Percentiles rank a stretch among this genome's conserved stretches.
Evolutionary conservation across 805 yeast genomes (phyloP).

Genomic region (Candida jianshihensis): DNA sequence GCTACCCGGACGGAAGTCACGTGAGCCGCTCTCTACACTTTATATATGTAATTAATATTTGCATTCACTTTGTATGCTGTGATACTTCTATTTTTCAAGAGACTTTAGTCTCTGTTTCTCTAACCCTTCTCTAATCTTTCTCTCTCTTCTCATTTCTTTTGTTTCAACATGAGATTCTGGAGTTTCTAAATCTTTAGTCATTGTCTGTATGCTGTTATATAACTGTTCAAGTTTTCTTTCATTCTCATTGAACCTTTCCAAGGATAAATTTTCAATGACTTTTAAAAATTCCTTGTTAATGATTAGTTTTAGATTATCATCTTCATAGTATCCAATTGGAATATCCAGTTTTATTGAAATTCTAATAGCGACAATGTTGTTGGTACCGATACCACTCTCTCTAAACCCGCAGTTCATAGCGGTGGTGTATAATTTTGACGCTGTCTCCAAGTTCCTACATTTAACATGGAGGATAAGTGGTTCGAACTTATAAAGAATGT

Average conservation of each 20-base stretch:
- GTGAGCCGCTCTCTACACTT: too few relatives aligned
- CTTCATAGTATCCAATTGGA: constrained; percentile 58
- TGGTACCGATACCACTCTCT: constrained; percentile 80
- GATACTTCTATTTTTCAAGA: background rate
- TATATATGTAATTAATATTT: too few relatives aligned
- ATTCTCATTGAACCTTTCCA: constrained; percentile 64
- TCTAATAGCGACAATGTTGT: constrained; percentile 71
- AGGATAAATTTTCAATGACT: constrained; percentile 46
- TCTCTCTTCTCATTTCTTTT: constrained; percentile 48
- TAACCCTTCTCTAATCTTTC: constrained; percentile 45
- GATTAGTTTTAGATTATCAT: constrained; percentile 29
- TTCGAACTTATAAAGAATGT: constrained; percentile 71
- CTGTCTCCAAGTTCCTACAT: constrained; percentile 54
- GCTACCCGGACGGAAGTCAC: background rate
- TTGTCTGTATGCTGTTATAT: constrained; percentile 31
- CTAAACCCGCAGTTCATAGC: constrained; percentile 86
- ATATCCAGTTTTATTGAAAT: constrained; percentile 67
- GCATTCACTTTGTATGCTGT: too few relatives aligned
- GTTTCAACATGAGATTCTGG: constrained; percentile 30
- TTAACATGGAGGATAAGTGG: constrained; percentile 82
- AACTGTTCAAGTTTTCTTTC: constrained; percentile 45
- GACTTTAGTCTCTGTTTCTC: constrained; percentile 19
- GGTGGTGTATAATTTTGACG: constrained; percentile 53
- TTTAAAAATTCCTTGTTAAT: constrained; percentile 48
- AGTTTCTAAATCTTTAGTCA: constrained; percentile 13